Percentiles rank a stretch among this genome's conserved stretches.
Evolutionary conservation across 257 asterid genomes (phyloP).

Genomic region (Nicotiana otophora): DNA sequence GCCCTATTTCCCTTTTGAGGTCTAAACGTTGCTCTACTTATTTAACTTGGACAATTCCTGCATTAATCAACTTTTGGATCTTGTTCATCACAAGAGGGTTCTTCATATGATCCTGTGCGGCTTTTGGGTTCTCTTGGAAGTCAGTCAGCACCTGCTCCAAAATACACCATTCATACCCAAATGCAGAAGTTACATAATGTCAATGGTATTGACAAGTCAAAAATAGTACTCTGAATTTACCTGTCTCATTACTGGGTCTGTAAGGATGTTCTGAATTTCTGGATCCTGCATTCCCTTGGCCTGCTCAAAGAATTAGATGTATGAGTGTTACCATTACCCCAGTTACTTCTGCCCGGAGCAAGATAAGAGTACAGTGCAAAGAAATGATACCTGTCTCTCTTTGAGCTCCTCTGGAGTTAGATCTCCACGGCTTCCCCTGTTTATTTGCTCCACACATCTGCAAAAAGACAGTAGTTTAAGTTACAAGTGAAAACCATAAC

Average conservation of each 20-base stretch:
- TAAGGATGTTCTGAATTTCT: constrained; percentile 81
- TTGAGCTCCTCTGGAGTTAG: constrained; percentile 84
- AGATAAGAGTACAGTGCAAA: background rate
- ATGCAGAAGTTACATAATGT: background rate
- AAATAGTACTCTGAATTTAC: constrained; percentile 16
- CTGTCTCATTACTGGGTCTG: constrained; percentile 99
- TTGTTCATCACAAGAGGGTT: constrained; percentile 85
- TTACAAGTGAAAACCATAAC: background rate
- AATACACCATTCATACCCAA: background rate
- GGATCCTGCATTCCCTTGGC: constrained; percentile 97
- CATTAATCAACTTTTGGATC: constrained; percentile 79
- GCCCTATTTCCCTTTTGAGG: background rate
- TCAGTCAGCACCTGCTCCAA: constrained; percentile 53
- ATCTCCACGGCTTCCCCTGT: constrained; percentile 91
- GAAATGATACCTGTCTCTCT: constrained; percentile 78
- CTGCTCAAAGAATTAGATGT: constrained; percentile 21
- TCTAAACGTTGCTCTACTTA: constrained; percentile 10
- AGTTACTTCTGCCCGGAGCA: background rate
- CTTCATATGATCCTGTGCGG: constrained; percentile 83
- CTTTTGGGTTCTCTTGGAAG: constrained; percentile 76
- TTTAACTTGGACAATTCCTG: constrained; percentile 80
- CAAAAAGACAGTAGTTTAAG: background rate
- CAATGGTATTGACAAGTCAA: background rate
- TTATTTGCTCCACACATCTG: constrained; percentile 85
- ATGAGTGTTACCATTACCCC: background rate